Conservation (phyloP, 1,284 basidiomycete genomes). For the Fomes fomentarius region DNA sequence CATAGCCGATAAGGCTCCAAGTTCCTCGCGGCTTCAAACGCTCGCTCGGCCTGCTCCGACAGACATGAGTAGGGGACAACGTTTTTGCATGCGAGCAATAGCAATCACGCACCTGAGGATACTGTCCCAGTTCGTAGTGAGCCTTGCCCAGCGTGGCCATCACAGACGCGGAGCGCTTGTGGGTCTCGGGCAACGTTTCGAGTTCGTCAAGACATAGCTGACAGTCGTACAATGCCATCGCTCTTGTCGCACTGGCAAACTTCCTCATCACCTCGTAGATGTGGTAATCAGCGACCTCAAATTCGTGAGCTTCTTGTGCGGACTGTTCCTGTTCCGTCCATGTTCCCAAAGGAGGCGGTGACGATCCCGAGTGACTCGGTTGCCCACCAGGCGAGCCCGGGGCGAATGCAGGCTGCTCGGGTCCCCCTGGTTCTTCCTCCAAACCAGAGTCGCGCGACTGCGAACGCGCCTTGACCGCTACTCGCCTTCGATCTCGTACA, state of each 20-base stretch:
- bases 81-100: not conserved
- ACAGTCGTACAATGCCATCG: slow-evolving; percentile 78
- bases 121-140: slow-evolving; percentile 87
- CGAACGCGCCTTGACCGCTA: slow-evolving; percentile 38
- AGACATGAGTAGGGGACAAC: slow-evolving; percentile 20
- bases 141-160: slow-evolving; percentile 83
- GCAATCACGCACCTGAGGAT: slow-evolving; percentile 73
- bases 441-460: slow-evolving; percentile 62
- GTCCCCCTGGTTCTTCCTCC: slow-evolving; percentile 59
- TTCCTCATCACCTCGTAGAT: slow-evolving; percentile 80
- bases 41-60: slow-evolving; percentile 72
- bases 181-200: slow-evolving; percentile 73
- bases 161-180: slow-evolving; percentile 78
- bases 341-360: slow-evolving; percentile 52
- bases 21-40: slow-evolving; percentile 80
- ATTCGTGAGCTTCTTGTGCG: slow-evolving; percentile 71
- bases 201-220: slow-evolving; percentile 74
- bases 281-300: slow-evolving; percentile 78
- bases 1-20: slow-evolving; percentile 84
- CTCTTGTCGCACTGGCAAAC: slow-evolving; percentile 78
- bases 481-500: slow-evolving; percentile 61
- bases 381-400: slow-evolving; percentile 56
- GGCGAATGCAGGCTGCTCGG: slow-evolving; percentile 44
- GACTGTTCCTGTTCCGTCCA: slow-evolving; percentile 69
- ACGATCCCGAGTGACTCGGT: slow-evolving; percentile 56